Base-by-base conservation (phyloP, 306 rosid genomes). In the Cicer judaicum region DNA sequence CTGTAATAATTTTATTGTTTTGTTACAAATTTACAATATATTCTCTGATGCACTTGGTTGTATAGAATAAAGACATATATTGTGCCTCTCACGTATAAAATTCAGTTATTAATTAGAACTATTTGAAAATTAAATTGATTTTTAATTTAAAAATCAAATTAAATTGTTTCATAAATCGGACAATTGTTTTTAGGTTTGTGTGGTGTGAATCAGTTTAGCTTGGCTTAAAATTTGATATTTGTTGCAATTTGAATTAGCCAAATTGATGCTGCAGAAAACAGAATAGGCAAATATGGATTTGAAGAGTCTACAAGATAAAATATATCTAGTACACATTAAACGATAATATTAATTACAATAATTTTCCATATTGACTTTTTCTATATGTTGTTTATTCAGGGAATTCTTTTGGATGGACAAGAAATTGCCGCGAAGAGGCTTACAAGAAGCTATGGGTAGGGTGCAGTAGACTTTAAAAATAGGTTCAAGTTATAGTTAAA, bases 361-460 rank as follows among this genome's bases (percentile, higher is more conserved):
- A 14, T 68, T 74, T 46, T 18, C 36, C 24, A 53, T 48, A 61
- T 29, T 29, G 21, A 55, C 4, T 55, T 16, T 11, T 55, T 55
- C 36, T 3, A 19, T 55, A 34, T 61, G 18, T 2, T 24, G 5
- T 29, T 61, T 56, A 78, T 53, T 77, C 75, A 87, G 96, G 96
- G 93, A 10, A 50, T 14, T 11, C 85, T 86, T 54, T 8, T 84
- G 0, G 13, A 80, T 68, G 85, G 87, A 15, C 79, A 80, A 82
- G 80, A 83, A 38, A 67, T 90, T 19, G 96, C 93, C n/a, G 96
- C 86, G 67, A 88, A 88, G 46, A 86, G 91, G 77, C 84, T 86
- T 36, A 73, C 76, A 10, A 43, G 8, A 21, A 56, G 62, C 21
- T 86, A 89, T 13, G 18, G 49, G 7, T 93, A 90, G 80, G 91